These are phyloP conservation scores for Saitozyma podzolica DNA, from an alignment of 768 basidiomycete species.

Conservation along the genomic window DNA sequence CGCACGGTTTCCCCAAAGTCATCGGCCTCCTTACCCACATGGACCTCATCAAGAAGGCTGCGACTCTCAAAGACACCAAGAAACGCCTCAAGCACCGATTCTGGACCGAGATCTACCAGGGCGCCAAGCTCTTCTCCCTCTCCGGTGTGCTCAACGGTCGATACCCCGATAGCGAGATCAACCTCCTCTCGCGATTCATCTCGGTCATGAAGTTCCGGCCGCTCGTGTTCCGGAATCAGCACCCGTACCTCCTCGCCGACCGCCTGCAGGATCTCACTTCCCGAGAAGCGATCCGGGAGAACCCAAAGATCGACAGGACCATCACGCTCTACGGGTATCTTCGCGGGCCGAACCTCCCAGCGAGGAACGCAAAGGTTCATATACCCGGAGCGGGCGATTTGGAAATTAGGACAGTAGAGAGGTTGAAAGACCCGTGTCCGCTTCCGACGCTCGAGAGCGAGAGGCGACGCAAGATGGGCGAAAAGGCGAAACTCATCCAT, in stretches of 20 bases:
- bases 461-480: conserved; percentile 82
- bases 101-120: conserved; percentile 99
- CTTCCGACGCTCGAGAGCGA: conserved; percentile 87
- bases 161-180: conserved; percentile 93
- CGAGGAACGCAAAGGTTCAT: conserved; percentile 67
- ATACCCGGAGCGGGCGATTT: conserved; percentile 94
- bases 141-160: conserved; percentile 96
- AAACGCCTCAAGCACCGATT: conserved; percentile 95
- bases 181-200: conserved; percentile 94
- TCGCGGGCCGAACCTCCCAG: conserved; percentile 63
- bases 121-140: conserved; percentile 96
- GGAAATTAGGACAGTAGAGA: conserved; percentile 68
- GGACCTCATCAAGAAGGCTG: conserved; percentile 90
- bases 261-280: conserved; percentile 93
- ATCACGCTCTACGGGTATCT: conserved; percentile 94
- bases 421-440: conserved; percentile 92
- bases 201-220: conserved; percentile 99
- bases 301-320: conserved; percentile 89
- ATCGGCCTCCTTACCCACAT: conserved; percentile 94
- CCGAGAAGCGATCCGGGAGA: conserved; percentile 72
- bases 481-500: conserved; percentile 91
- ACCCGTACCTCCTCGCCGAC: conserved; percentile 92
- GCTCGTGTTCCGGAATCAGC: conserved; percentile 88
- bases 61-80: conserved; percentile 83
- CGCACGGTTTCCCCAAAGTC: conserved; percentile 98